Conservation (phyloP, 164 flowering plant genomes). For the Warburgia ugandensis region DNA sequence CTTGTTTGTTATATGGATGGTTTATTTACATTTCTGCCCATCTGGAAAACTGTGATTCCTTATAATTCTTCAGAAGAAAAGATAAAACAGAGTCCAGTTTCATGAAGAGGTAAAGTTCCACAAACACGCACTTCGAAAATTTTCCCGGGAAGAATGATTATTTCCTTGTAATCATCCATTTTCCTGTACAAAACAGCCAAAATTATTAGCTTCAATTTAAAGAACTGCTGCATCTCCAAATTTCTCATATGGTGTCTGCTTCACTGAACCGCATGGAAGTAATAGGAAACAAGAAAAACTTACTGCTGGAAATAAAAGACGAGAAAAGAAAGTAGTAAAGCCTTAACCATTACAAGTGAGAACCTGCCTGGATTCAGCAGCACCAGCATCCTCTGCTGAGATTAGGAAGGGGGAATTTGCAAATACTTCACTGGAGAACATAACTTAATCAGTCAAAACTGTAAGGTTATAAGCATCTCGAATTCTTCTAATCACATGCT, state of each 20-base stretch:
- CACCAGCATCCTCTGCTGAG: constrained; percentile 76
- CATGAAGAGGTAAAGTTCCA: neutral
- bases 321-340: neutral
- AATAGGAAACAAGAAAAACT: neutral
- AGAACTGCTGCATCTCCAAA: no score
- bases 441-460: neutral
- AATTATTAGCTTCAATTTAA: neutral
- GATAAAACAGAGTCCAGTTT: neutral
- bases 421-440: constrained; percentile 62
- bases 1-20: no score
- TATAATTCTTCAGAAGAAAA: no score
- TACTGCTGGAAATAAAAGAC: no score
- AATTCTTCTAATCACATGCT: no score
- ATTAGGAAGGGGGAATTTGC: constrained; percentile 91
- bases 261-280: neutral
- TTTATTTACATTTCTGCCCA: no score
- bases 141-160: constrained; percentile 69
- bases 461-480: no score
- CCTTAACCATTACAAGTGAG: neutral
- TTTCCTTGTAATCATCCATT: constrained; percentile 72
- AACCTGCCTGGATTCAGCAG: constrained; percentile 44
- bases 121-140: constrained; percentile 59
- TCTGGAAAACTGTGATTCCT: no score
- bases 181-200: constrained; percentile 28
- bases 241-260: no score